Conservation (phyloP, 208 protist species). For the Crithidia bombi region DNA sequence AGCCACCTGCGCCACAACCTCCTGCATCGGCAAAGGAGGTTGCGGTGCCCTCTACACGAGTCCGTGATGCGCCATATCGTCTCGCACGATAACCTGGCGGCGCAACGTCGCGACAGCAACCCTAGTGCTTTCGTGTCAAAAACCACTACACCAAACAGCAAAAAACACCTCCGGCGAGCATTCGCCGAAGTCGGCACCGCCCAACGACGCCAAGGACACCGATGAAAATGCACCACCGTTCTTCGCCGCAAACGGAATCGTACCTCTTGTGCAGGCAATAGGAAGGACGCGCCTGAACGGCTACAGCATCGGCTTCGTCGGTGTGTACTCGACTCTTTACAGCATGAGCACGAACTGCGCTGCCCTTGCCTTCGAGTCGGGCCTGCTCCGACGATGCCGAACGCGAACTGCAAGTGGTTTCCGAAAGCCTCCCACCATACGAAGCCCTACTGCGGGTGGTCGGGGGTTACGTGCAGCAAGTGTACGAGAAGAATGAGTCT, state of each 20-base stretch:
- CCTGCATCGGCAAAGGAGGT: too few relatives aligned
- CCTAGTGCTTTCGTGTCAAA: too few relatives aligned
- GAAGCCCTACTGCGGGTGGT: conserved; percentile 46
- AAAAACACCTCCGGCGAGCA: too few relatives aligned
- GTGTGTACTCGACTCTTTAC: conserved; percentile 69
- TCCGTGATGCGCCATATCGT: too few relatives aligned
- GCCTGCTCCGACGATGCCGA: conserved; percentile 52
- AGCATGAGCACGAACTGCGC: conserved; percentile 65
- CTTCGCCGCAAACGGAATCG: conserved; percentile 50
- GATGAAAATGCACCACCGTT: conserved; percentile 34
- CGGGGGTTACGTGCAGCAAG: conserved; percentile 35
- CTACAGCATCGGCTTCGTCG: conserved; percentile 79
- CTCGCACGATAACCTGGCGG: too few relatives aligned
- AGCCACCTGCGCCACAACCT: too few relatives aligned
- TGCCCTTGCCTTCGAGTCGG: conserved; percentile 28
- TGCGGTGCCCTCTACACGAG: too few relatives aligned
- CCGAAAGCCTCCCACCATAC: background rate
- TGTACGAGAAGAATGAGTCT: conserved; percentile 17
- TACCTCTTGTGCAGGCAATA: conserved; percentile 52
- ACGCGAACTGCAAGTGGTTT: conserved; percentile 65
- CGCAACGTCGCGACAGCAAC: too few relatives aligned
- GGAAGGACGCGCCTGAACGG: conserved; percentile 68
- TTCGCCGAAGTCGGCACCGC: too few relatives aligned
- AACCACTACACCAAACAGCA: too few relatives aligned
- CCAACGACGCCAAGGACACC: too few relatives aligned